phyloP scores from a whole-genome alignment of 2,329 filamentous ascomycete species.

The Colletotrichum australisinense region DNA sequence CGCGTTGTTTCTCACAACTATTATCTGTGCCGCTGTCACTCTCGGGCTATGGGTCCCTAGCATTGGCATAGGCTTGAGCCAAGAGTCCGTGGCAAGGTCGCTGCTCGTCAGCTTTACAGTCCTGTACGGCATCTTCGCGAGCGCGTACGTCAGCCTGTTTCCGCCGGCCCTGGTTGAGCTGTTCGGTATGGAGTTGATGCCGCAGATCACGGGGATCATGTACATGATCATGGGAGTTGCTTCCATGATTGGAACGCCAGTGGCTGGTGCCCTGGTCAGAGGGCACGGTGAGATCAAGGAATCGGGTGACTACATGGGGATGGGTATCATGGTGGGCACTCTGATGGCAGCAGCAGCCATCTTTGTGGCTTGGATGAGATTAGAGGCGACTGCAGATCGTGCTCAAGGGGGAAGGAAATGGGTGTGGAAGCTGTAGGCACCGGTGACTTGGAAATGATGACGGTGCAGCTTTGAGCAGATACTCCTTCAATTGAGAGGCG shows the following conservation, averaged over 20 bases:
- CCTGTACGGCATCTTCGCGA: neutral
- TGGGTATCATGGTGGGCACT: neutral
- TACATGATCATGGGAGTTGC: neutral
- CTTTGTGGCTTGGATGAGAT: neutral
- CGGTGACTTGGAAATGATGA: neutral
- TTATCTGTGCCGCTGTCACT: neutral
- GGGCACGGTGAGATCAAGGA: neutral
- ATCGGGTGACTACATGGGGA: neutral
- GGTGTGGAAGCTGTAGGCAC: neutral
- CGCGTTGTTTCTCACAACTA: slow-evolving; percentile 46
- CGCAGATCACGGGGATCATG: neutral
- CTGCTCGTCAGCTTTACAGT: neutral
- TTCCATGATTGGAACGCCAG: neutral
- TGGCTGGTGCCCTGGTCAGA: neutral
- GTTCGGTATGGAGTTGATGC: neutral
- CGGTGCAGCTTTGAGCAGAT: neutral
- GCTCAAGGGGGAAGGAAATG: neutral
- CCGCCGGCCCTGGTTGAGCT: neutral
- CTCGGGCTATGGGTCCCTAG: neutral
- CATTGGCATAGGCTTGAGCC: neutral
- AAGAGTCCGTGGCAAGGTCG: neutral
- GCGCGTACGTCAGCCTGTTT: neutral
- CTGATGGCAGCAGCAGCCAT: neutral
- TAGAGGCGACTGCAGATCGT: neutral
- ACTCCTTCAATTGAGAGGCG: too few species aligned